Evolutionary conservation across 2,329 filamentous ascomycete species (phyloP), one percentile per base, ranked within the genome.

Genomic region (Scedosporium minutisporum): DNA sequence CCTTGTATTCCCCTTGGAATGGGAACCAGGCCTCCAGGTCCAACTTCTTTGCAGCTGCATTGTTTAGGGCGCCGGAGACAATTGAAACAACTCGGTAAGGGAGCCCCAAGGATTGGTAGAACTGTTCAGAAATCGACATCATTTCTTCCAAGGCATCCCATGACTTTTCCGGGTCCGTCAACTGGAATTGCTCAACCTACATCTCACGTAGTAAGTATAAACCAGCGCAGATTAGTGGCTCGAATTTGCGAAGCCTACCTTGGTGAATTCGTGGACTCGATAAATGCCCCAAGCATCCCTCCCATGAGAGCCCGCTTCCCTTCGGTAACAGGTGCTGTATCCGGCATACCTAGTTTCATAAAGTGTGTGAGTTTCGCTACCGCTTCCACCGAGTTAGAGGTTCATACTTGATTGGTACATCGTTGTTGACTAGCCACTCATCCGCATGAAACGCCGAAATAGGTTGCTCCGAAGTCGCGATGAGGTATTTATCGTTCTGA

Each of bases 221-320:
- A 4, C 7, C 4, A 65, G 46, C 23, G 60, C 6, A 21, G 10
- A 18, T 2, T 25, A 2, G 16, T 23, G 4, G 18, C 21, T 55
- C 14, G 6, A 3, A 7, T n/a, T 23, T 27, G 10, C 21, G 21
- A 16, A 3, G 60, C 70, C 66, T 66, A 86, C 87, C 84, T 96
- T 97, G 75, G 97, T 93, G 71, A 97, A 99, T 75, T 99, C 93
- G 75, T 99, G 95, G 29, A 97, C 93, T 67, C 95, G 88, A 84
- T 97, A 99, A 65, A 97, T 91, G 63, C 95, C 95, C 95, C 95
- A 99, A 1, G 93, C 93, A 74, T 99, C 92, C 73, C 91, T 89
- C 33, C 92, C 77, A 65, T 76, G 93, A 21, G 90, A 87, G 62
- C 95, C 95, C 48, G 95, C 95, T 75, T 99, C 95, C 77, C 96